Percentiles rank a stretch among this genome's conserved stretches.
Conservation (phyloP, 1,284 basidiomycete genomes). For the Heterobasidion occidentale region DNA sequence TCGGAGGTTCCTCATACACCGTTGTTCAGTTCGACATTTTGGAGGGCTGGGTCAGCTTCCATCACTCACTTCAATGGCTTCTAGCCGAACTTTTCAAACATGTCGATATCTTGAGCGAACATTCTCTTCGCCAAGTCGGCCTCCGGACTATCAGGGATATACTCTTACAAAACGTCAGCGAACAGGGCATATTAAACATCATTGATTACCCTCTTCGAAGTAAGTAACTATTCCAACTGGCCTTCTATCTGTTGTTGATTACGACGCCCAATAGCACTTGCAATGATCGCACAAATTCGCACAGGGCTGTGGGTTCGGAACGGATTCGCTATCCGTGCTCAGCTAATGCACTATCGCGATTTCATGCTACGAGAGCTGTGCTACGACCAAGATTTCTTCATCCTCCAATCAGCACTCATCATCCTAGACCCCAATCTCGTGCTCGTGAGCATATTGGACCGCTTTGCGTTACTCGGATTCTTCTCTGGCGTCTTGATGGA, state of each 20-base stretch:
- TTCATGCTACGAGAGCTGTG: constrained; percentile 93
- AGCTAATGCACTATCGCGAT: constrained; percentile 95
- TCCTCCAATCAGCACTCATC: constrained; percentile 82
- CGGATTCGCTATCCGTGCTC: constrained; percentile 91
- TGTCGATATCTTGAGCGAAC: constrained; percentile 53
- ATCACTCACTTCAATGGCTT: constrained; percentile 91
- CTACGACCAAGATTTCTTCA: constrained; percentile 94
- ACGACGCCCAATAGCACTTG: constrained; percentile 47
- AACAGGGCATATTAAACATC: constrained; percentile 58
- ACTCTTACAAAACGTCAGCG: constrained; percentile 49
- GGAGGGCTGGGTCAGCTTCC: constrained; percentile 86
- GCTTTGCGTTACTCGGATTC: constrained; percentile 78
- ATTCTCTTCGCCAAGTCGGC: constrained; percentile 43
- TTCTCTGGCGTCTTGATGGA: constrained; percentile 63
- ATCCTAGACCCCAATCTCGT: constrained; percentile 77
- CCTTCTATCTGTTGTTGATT: neutral
- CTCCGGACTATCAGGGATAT: constrained; percentile 51
- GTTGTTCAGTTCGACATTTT: constrained; percentile 74
- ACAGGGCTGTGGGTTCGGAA: constrained; percentile 98
- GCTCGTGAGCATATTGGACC: constrained; percentile 82
- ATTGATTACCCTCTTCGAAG: constrained; percentile 86
- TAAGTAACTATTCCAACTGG: constrained; percentile 25
- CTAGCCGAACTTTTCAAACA: constrained; percentile 89
- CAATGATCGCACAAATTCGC: constrained; percentile 91
- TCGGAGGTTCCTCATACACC: constrained; percentile 52